These are phyloP conservation scores for Xylaria nigripes DNA, from an alignment of 495 filamentous ascomycete species.

Conservation along the genomic window DNA sequence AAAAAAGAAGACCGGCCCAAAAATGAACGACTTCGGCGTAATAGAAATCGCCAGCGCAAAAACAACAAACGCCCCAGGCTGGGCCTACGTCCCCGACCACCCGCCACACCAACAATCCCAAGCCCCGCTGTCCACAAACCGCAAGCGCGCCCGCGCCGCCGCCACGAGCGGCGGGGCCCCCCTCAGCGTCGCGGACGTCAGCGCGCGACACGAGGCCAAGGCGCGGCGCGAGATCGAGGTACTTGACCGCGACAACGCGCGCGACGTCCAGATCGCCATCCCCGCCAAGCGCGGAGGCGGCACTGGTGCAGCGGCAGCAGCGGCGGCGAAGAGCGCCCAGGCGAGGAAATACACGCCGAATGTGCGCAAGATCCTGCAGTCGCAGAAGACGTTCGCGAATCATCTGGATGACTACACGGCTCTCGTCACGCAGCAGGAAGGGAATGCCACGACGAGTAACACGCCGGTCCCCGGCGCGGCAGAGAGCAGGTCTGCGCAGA, in stretches of 20 bases:
- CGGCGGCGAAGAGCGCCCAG: neutral
- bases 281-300: slow-evolving; percentile 28
- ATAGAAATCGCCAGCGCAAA: slow-evolving; percentile 66
- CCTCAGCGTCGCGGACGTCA: slow-evolving; percentile 54
- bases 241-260: slow-evolving; percentile 69
- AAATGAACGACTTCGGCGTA: slow-evolving; percentile 53
- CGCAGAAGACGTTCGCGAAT: slow-evolving; percentile 86
- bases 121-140: slow-evolving; percentile 33
- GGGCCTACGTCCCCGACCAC: slow-evolving; percentile 73
- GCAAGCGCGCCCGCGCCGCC: slow-evolving; percentile 58
- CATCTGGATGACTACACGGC: slow-evolving; percentile 87
- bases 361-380: slow-evolving; percentile 83
- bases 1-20: too few species aligned
- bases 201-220: slow-evolving; percentile 61
- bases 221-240: slow-evolving; percentile 68
- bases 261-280: slow-evolving; percentile 61
- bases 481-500: slow-evolving; percentile 13
- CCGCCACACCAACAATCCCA: slow-evolving; percentile 36
- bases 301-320: neutral
- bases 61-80: slow-evolving; percentile 65
- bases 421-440: slow-evolving; percentile 43
- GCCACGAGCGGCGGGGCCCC: slow-evolving; percentile 24
- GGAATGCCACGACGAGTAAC: slow-evolving; percentile 15
- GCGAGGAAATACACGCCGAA: slow-evolving; percentile 59
- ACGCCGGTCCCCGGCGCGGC: slow-evolving; percentile 6